Conservation (phyloP, 768 basidiomycete genomes). For the Lyophyllum semitale region DNA sequence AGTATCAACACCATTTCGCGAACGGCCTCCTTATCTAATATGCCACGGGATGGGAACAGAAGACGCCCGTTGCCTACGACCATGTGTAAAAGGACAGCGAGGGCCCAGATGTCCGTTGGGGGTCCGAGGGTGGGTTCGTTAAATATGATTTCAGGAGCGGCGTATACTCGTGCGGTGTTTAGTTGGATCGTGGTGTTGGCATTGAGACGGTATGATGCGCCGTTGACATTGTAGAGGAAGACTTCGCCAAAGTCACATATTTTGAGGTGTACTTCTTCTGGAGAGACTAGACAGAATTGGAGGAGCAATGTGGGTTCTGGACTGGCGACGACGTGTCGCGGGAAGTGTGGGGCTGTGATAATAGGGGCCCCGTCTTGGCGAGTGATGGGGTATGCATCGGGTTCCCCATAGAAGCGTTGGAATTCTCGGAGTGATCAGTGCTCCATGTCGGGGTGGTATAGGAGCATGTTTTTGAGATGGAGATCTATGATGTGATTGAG, state of each 20-base stretch:
- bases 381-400: background rate
- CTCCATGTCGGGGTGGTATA: background rate
- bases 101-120: conserved; percentile 10
- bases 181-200: background rate
- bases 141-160: conserved; percentile 3
- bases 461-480: background rate
- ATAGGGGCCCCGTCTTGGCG: background rate
- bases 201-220: background rate
- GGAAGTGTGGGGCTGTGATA: background rate
- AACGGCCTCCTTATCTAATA: conserved; percentile 4
- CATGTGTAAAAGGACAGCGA: conserved; percentile 14
- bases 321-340: background rate
- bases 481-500: background rate
- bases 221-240: background rate
- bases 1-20: conserved; percentile 13
- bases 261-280: conserved; percentile 3
- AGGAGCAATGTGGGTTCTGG: background rate
- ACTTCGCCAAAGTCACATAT: conserved; percentile 4
- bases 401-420: background rate
- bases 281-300: background rate
- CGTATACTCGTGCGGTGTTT: background rate
- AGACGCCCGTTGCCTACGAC: background rate
- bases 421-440: background rate
- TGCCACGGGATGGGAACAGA: background rate
- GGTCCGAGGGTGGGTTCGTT: background rate